Conservation (phyloP, 768 basidiomycete genomes). For the Lenzites betulinus region DNA sequence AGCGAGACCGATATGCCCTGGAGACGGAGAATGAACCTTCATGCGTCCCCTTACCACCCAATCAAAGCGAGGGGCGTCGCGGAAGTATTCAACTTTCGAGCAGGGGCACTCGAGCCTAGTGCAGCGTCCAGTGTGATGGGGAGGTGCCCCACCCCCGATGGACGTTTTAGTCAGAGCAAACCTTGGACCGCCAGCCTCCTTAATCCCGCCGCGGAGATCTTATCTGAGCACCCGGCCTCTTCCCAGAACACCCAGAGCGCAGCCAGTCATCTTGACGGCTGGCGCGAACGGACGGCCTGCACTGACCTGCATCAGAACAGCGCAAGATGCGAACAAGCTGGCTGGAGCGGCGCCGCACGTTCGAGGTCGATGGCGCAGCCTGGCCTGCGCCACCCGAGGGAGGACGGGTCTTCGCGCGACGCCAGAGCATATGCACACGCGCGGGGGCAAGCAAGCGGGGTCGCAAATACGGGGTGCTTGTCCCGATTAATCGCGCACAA, state of each 20-base stretch:
- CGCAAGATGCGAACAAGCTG: not conserved
- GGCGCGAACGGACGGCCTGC: too few relatives aligned
- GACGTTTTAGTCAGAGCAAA: slow-evolving; percentile 8
- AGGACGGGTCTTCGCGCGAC: not conserved
- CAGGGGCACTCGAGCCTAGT: slow-evolving; percentile 1
- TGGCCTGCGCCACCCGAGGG: slow-evolving; percentile 10
- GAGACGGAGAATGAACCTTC: not conserved
- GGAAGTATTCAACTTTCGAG: slow-evolving; percentile 8
- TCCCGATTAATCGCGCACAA: not conserved
- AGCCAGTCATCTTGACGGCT: too few relatives aligned
- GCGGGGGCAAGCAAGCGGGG: not conserved
- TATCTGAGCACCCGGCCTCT: not conserved
- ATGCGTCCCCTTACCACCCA: not conserved
- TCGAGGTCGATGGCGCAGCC: not conserved
- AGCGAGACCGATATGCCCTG: not conserved
- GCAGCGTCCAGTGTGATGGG: slow-evolving; percentile 5
- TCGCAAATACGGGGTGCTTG: slow-evolving; percentile 10
- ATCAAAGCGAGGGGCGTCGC: slow-evolving; percentile 8
- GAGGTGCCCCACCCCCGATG: slow-evolving; percentile 13
- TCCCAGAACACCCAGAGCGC: not conserved
- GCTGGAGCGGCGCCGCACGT: too few relatives aligned
- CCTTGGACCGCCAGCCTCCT: slow-evolving; percentile 6
- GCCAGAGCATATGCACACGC: not conserved
- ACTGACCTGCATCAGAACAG: slow-evolving; percentile 7
- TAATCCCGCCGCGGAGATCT: slow-evolving; percentile 18